Evolutionary conservation across 2,329 filamentous ascomycete species (phyloP).

Genomic region (Pseudogymnoascus sp.): DNA sequence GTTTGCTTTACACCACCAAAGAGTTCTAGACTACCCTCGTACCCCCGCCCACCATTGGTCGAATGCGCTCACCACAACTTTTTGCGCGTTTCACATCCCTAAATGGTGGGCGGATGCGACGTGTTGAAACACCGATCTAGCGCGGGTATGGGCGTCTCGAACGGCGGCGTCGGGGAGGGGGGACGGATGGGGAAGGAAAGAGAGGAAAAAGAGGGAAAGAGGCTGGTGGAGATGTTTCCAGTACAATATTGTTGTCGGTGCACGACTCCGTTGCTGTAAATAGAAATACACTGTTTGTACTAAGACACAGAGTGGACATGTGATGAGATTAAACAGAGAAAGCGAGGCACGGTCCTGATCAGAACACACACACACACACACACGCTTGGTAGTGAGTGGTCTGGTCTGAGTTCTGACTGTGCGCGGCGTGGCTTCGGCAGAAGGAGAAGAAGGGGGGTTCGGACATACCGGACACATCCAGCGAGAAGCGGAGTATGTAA

Average conservation of each 20-base stretch:
- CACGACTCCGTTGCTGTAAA: background rate
- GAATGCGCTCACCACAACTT: background rate
- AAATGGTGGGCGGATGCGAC: background rate
- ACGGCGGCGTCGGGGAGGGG: background rate
- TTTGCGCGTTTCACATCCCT: background rate
- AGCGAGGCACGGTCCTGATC: no score
- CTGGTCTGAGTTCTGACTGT: background rate
- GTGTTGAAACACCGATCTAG: background rate
- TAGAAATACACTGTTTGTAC: background rate
- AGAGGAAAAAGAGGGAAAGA: background rate
- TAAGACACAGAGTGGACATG: background rate
- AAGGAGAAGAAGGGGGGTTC: background rate
- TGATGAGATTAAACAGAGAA: background rate
- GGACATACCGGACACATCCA: background rate
- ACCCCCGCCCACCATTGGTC: background rate
- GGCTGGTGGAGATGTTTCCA: background rate
- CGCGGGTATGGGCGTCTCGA: background rate
- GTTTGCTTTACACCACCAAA: background rate
- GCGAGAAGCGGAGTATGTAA: background rate
- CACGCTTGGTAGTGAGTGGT: no score
- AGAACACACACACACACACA: no score
- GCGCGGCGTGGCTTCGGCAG: constrained; percentile 3
- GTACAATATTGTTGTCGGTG: background rate
- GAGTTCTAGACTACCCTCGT: background rate
- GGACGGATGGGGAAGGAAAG: background rate